Base-by-base conservation (phyloP, 345 rosid genomes). In the Brassica napus region DNA sequence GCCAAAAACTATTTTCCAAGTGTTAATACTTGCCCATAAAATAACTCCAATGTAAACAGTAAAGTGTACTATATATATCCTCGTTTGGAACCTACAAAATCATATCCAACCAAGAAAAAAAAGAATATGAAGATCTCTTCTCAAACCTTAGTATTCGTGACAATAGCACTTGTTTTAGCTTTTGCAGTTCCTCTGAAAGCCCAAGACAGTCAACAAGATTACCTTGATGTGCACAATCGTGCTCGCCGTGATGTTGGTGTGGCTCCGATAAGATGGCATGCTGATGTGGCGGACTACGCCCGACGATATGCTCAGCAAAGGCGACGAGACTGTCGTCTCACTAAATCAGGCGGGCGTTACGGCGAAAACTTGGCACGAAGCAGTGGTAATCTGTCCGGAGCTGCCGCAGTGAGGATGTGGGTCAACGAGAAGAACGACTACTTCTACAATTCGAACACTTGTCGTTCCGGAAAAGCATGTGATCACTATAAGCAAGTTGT, bases 401-500 rank as follows among this genome's bases (percentile, higher is more conserved):
- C 62, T 4, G 81, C 1, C 8, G 82, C 86, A 24, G 82, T 81
- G 75, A 73, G 31, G n/a, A 2, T 77, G 75, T 80, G 86, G 86
- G 80, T 80, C 10, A 15, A 1, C 12, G 57, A 79, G 77, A 68
- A 61, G 77, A 1, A 71, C 23, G 72, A 72, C 31, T 79, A 73
- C 57, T 6, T 18, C 44, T 7, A 73, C 12, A 7, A 6, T 3
- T 21, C 78, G 0, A 79, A 79, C 54, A 60, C 68, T 0, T 78
- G 82, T n/a, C 62, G 73, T 0, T 0, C 54, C 9, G 73, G 77
- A 59, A 68, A 49, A 67, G 1, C 0, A 4, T 78, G 82, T 72
- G 55, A 54, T 42, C 54, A 39, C 66, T 72, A 91, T 44, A 89
- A 93, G 18, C 96, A 91, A 72, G 87, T 87, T 62, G 93, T 91